Evolutionary conservation across 148 eudicot species (phyloP).

Genomic region (Chenopodium quinoa): DNA sequence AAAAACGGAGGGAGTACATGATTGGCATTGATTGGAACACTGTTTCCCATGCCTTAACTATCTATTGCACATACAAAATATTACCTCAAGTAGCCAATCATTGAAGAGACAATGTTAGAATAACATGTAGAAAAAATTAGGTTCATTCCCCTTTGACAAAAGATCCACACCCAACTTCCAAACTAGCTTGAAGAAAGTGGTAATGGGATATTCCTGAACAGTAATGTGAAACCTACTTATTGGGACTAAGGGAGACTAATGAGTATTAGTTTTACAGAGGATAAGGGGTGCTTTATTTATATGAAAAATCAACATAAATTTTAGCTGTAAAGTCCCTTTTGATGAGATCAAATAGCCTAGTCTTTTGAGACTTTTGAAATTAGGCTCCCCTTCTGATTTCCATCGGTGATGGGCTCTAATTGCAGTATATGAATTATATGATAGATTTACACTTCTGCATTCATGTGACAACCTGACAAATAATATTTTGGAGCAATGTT

Average conservation of each 20-base stretch:
- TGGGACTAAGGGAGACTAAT: neutral
- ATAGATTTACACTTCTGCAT: neutral
- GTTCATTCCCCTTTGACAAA: neutral
- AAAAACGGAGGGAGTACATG: no score
- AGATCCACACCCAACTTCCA: no score
- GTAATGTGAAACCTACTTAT: neutral
- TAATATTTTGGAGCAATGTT: neutral
- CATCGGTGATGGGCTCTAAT: neutral
- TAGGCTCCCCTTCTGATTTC: constrained; percentile 2
- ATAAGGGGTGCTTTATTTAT: no score
- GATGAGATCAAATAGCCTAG: no score
- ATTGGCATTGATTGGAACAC: neutral
- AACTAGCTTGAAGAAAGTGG: neutral
- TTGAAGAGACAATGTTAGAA: neutral
- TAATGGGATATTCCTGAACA: neutral
- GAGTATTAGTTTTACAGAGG: neutral
- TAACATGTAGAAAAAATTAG: neutral
- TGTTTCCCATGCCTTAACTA: neutral
- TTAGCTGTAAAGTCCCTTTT: neutral
- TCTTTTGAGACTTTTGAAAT: neutral
- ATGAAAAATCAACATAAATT: no score
- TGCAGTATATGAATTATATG: neutral
- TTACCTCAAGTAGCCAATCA: neutral
- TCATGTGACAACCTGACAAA: neutral
- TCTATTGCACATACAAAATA: neutral